Evolutionary conservation across 805 yeast genomes (phyloP).

Genomic region (Wickerhamiella allomyrinae): DNA sequence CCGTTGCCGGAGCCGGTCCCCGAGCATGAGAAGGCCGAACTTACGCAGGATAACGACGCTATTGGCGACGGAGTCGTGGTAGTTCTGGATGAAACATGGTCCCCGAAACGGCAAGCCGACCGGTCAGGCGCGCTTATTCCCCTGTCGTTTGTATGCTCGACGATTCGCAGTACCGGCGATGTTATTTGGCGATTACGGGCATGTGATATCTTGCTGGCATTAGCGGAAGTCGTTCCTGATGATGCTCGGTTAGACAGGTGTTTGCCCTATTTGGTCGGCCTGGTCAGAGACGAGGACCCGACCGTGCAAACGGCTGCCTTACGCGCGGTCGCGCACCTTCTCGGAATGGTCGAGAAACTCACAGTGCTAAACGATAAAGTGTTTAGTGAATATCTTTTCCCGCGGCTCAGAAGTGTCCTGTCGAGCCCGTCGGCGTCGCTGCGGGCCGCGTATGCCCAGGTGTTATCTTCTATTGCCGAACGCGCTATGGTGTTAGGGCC

Average conservation of each 20-base stretch:
- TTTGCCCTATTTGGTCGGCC: constrained; percentile 61
- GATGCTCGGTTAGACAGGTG: constrained; percentile 76
- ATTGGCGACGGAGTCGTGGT: neutral
- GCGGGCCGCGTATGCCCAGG: constrained; percentile 53
- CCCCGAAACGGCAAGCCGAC: neutral
- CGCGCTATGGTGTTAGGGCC: constrained; percentile 33
- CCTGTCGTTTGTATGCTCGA: constrained; percentile 43
- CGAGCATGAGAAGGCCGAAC: neutral
- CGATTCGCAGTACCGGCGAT: constrained; percentile 44
- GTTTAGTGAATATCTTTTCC: constrained; percentile 71
- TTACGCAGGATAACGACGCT: neutral
- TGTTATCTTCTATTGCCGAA: constrained; percentile 58
- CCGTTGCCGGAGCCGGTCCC: neutral
- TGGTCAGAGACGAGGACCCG: constrained; percentile 53
- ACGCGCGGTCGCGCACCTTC: constrained; percentile 48
- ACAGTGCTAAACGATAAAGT: constrained; percentile 63
- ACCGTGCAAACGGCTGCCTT: constrained; percentile 57
- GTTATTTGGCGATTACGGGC: constrained; percentile 52
- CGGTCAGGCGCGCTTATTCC: constrained; percentile 39
- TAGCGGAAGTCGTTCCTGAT: constrained; percentile 65
- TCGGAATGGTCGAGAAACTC: constrained; percentile 46
- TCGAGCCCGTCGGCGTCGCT: constrained; percentile 33
- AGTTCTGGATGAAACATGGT: constrained; percentile 3
- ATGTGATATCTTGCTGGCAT: constrained; percentile 58
- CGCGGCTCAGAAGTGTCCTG: constrained; percentile 40